These are phyloP conservation scores for Suillus brevipes DNA, from an alignment of 768 basidiomycete genomes.

Conservation along the genomic window DNA sequence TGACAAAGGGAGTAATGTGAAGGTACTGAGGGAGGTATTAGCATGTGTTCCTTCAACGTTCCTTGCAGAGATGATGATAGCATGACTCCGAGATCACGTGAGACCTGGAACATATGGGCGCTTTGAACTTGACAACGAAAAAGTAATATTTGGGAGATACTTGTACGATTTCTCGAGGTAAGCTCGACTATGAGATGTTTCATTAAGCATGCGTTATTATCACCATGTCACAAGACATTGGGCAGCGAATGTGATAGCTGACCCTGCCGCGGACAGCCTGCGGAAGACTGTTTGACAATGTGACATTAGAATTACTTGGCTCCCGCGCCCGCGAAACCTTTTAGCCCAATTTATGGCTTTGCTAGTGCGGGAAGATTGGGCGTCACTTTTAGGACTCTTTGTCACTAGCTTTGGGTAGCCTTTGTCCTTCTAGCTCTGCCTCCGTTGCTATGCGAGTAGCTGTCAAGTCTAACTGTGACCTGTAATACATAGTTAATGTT, in stretches of 20 bases:
- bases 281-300: neutral
- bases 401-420: slow-evolving; percentile 18
- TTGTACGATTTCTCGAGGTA: too few relatives aligned
- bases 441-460: slow-evolving; percentile 22
- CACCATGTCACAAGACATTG: neutral
- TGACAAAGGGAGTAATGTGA: slow-evolving; percentile 3
- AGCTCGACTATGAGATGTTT: too few relatives aligned
- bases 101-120: neutral
- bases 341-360: neutral
- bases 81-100: slow-evolving; percentile 1
- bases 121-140: neutral
- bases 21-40: neutral
- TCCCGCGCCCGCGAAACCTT: slow-evolving; percentile 4
- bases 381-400: slow-evolving; percentile 16
- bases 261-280: neutral
- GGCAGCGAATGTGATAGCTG: neutral
- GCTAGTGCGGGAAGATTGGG: slow-evolving; percentile 8
- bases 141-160: too few relatives aligned
- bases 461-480: neutral
- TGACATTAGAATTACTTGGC: neutral
- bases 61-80: slow-evolving; percentile 1
- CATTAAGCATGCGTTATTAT: neutral
- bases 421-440: slow-evolving; percentile 16
- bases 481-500: neutral
- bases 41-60: neutral